Base-by-base conservation (phyloP, 2,329 filamentous ascomycete genomes). In the Fusarium neocosmosporiellum region DNA sequence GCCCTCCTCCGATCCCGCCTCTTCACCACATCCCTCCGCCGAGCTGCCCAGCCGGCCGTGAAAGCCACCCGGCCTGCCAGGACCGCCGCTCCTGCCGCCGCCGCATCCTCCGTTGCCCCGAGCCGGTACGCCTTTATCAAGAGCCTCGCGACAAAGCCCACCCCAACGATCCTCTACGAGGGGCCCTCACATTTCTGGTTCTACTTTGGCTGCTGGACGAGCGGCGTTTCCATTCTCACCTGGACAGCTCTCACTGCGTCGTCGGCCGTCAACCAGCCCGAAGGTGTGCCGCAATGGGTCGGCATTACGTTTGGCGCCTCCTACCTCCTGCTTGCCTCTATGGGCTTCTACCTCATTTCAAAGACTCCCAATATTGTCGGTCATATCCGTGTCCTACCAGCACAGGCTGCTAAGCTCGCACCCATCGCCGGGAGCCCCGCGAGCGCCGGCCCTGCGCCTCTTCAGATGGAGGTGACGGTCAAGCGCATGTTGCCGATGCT, bases 101-200 rank as follows among this genome's bases (percentile, higher is more conserved):
- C 61, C 54, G 33, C 67, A 48, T 34, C 75, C 48, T 66, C 71
- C 65, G 68, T 67, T 64, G 71, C 75, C 10, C 77, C 74, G 41
- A 81, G 74, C 63, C 74, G 75, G 77, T 85, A 83, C 75, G 84
- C 82, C 62, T 90, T 87, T 81, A 85, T 86, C 75, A 86, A 86
- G 69, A 86, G 85, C 67, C 85, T 94, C 39, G 87, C 89, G 16
- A 83, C 84, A 66, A 88, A 89, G 70, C 77, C 85, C n/a, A 82
- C 85, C 2, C 85, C 88, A 7, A 90, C 91, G 9, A 81, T 88
- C 4, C 84, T 94, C 48, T 94, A 93, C 83, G 85, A 91, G 75
- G 87, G 88, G 2, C 89, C 90, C 16, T 90, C 90, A 1, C 91
- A 93, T 76, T 87, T 88, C 65, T 86, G 86, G 81, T 92, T 91